Evolutionary conservation across 371 early-diverging fungal species (phyloP).

Genomic region (Mucor velutinosus): DNA sequence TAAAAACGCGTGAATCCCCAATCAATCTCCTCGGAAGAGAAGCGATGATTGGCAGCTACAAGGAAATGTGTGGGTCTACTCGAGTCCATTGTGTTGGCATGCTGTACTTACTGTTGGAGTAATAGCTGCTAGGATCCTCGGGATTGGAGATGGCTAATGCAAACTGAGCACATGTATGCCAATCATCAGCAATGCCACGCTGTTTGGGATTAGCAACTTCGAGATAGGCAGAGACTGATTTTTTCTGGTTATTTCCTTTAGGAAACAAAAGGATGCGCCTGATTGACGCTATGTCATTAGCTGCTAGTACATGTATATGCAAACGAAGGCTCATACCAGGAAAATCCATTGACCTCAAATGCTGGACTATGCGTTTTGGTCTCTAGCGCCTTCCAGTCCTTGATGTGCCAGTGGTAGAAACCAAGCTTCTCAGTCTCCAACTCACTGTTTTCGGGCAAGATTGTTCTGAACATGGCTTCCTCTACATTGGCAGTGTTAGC

Average conservation of each 20-base stretch:
- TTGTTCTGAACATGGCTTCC: slow-evolving; percentile 12
- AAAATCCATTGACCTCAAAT: slow-evolving; percentile 19
- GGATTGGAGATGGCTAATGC: slow-evolving; percentile 76
- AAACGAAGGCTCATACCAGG: slow-evolving; percentile 18
- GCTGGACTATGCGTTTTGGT: slow-evolving; percentile 20
- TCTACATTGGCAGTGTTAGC: slow-evolving; percentile 1
- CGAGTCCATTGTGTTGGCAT: slow-evolving; percentile 47
- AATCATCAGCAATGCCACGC: slow-evolving; percentile 57
- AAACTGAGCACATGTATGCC: slow-evolving; percentile 83
- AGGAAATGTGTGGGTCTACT: not conserved
- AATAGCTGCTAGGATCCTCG: slow-evolving; percentile 65
- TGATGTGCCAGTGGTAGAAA: slow-evolving; percentile 25
- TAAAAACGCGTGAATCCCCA: slow-evolving; percentile 89
- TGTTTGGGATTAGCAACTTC: slow-evolving; percentile 66
- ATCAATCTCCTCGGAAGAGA: slow-evolving; percentile 79
- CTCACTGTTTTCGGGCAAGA: slow-evolving; percentile 21
- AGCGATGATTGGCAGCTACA: slow-evolving; percentile 80
- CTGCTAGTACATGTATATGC: not conserved
- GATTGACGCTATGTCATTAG: not conserved
- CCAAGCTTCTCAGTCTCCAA: slow-evolving; percentile 18
- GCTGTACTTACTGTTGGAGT: slow-evolving; percentile 65
- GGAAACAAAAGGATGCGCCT: slow-evolving; percentile 91
- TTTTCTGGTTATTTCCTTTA: slow-evolving; percentile 75
- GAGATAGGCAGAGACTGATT: slow-evolving; percentile 77
- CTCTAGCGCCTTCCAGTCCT: slow-evolving; percentile 29